These are phyloP conservation scores for Erodium chrysanthum DNA, from an alignment of 441 rosid species.

Conservation along the genomic window DNA sequence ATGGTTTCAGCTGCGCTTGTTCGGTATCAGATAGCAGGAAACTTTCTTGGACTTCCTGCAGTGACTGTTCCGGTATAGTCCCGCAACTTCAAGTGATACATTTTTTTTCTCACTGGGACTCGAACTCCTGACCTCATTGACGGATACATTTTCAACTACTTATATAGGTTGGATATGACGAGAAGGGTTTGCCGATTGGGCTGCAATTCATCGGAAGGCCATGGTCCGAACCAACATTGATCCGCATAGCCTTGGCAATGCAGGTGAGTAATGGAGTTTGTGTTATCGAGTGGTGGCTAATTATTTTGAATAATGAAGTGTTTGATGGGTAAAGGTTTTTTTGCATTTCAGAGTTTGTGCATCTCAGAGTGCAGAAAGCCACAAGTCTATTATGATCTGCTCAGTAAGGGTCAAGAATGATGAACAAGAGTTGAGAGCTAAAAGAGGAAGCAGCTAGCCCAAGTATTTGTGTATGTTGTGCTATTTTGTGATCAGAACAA, in stretches of 20 bases:
- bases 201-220: constrained; percentile 69
- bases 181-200: constrained; percentile 53
- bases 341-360: constrained; percentile 31
- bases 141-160: not conserved
- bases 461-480: not conserved
- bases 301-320: not conserved
- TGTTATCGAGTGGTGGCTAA: not conserved
- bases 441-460: too few species aligned
- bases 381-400: constrained; percentile 40
- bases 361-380: constrained; percentile 36
- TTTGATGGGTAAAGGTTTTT: not conserved
- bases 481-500: not conserved
- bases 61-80: constrained; percentile 19
- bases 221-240: constrained; percentile 58
- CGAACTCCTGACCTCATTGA: too few species aligned
- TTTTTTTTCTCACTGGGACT: not conserved
- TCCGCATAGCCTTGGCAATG: constrained; percentile 47
- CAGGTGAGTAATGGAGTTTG: constrained; percentile 30
- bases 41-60: constrained; percentile 48
- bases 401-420: constrained; percentile 12
- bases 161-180: constrained; percentile 58
- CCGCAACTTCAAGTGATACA: too few species aligned
- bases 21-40: constrained; percentile 63
- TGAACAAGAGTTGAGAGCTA: not conserved
- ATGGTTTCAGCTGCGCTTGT: constrained; percentile 52